A percentile compares a stretch with the other conserved stretches of the same genome.
phyloP scores from a whole-genome alignment of 1,139 yeast genomes.

The Magnusiomyces fungicola region DNA sequence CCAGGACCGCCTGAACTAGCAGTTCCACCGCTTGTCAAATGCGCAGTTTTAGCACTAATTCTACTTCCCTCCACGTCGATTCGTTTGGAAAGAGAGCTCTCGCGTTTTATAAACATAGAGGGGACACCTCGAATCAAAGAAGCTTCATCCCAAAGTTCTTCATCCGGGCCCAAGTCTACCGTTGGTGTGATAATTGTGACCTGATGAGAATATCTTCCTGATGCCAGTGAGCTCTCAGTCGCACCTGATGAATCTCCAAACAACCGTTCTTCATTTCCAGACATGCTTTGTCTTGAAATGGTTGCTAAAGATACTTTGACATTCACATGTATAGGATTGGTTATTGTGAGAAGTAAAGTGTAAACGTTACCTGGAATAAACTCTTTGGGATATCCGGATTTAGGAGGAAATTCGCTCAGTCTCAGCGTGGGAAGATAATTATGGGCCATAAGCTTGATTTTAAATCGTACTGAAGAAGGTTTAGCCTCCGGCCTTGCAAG shows the following conservation, averaged over 20 bases:
- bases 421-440: conserved; percentile 22
- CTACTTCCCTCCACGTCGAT: conserved; percentile 27
- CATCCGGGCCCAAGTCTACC: conserved; percentile 25
- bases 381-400: conserved; percentile 14
- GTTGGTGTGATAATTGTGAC: conserved; percentile 22
- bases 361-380: conserved; percentile 10
- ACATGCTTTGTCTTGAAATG: conserved; percentile 1
- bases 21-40: conserved; percentile 7
- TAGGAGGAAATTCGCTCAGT: conserved; percentile 15
- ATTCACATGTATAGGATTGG: conserved; percentile 23
- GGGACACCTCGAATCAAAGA: conserved; percentile 27
- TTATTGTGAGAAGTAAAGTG: conserved; percentile 21
- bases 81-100: conserved; percentile 24
- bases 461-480: conserved; percentile 24
- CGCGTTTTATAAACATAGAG: conserved; percentile 23
- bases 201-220: conserved; percentile 13
- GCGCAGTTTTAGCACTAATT: conserved; percentile 3
- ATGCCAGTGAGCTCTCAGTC: not conserved
- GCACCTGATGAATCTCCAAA: not conserved
- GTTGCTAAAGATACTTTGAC: conserved; percentile 26
- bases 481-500: conserved; percentile 27
- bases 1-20: conserved; percentile 11
- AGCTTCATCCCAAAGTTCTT: conserved; percentile 26
- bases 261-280: not conserved
- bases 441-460: conserved; percentile 24